Conservation (phyloP, 139 green algal genomes). For the Yamagishiella unicocca region DNA sequence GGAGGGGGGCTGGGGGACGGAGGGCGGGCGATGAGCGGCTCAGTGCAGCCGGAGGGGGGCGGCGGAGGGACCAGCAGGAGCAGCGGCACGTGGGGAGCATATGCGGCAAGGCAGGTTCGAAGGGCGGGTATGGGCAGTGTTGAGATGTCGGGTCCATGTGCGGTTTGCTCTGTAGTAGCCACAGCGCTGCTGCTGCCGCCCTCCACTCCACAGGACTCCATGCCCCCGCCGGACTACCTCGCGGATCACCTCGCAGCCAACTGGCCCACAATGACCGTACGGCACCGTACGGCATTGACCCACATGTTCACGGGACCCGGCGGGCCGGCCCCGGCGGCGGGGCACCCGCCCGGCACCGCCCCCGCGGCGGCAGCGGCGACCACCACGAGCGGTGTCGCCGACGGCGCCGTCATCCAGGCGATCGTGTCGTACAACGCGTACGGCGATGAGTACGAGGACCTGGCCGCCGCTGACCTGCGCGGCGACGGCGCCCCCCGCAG, state of each 20-base stretch:
- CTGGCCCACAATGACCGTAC: background rate
- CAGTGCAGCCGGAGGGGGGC: no score
- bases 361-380: background rate
- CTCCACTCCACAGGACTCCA: constrained; percentile 7
- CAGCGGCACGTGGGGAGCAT: no score
- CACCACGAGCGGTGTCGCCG: background rate
- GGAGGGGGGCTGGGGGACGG: no score
- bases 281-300: background rate
- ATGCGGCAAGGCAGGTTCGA: no score
- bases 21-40: no score
- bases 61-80: no score
- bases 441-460: constrained; percentile 66
- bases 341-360: background rate
- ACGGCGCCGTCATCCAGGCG: background rate
- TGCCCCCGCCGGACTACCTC: constrained; percentile 14
- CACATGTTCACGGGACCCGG: constrained; percentile 21
- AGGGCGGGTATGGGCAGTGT: no score
- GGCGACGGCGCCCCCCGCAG: background rate
- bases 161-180: no score
- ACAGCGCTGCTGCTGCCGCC: no score
- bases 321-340: no score
- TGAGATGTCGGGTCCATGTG: no score
- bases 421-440: constrained; percentile 63
- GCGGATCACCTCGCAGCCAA: background rate
- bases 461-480: background rate